Evolutionary conservation across 2,329 filamentous ascomycete species (phyloP).

Genomic region (Talaromyces sp.): DNA sequence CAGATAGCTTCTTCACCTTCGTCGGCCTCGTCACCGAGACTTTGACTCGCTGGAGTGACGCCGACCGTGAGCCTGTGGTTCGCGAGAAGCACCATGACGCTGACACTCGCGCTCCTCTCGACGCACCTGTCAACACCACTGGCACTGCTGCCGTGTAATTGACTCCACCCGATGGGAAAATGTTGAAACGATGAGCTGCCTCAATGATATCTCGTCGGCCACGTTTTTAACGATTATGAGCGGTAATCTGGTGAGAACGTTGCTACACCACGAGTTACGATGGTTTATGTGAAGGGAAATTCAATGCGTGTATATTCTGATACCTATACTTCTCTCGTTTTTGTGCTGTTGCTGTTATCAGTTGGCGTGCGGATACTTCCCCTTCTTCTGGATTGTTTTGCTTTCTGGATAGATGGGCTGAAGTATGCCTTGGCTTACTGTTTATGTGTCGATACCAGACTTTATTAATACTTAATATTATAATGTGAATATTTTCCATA

Average conservation of each 20-base stretch:
- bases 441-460: background rate
- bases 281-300: background rate
- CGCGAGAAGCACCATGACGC: slow-evolving; percentile 26
- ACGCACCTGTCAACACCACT: slow-evolving; percentile 17
- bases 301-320: slow-evolving; percentile 4
- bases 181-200: too few species aligned
- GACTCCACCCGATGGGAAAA: background rate
- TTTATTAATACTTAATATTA: background rate
- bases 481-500: background rate
- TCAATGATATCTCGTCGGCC: background rate
- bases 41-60: slow-evolving; percentile 33
- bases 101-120: slow-evolving; percentile 14
- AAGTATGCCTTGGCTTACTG: background rate
- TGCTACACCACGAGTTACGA: background rate
- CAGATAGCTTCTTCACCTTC: slow-evolving; percentile 41
- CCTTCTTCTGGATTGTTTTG: background rate
- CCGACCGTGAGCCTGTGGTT: slow-evolving; percentile 19
- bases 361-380: background rate
- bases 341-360: background rate
- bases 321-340: background rate
- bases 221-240: background rate
- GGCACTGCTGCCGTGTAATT: background rate
- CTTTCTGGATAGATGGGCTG: background rate
- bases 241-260: background rate
- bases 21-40: slow-evolving; percentile 39